Percentiles rank a stretch among this genome's conserved stretches.
Conservation (phyloP, 2,329 filamentous ascomycete genomes). For the Nectriaceae sp. region DNA sequence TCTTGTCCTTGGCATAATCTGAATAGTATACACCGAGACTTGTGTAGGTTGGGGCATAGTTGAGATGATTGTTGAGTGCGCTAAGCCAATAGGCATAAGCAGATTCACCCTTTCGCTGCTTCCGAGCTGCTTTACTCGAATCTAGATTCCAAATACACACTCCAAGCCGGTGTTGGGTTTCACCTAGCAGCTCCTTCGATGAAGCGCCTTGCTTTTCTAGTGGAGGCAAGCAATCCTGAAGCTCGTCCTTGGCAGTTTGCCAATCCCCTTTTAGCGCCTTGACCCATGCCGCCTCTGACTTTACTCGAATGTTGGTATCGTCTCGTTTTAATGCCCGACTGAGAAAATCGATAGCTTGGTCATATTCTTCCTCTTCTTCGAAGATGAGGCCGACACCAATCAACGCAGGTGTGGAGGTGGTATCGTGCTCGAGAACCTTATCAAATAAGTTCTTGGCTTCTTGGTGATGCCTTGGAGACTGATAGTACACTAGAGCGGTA, state of each 20-base stretch:
- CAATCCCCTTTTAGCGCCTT: slow-evolving; percentile 81
- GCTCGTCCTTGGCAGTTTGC: slow-evolving; percentile 63
- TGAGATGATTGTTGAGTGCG: slow-evolving; percentile 83
- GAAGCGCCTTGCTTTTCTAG: slow-evolving; percentile 58
- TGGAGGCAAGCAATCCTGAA: slow-evolving; percentile 68
- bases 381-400: slow-evolving; percentile 90
- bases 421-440: slow-evolving; percentile 73
- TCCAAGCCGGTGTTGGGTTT: slow-evolving; percentile 85
- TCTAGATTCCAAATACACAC: slow-evolving; percentile 86
- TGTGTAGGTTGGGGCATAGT: slow-evolving; percentile 88
- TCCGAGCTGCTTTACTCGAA: slow-evolving; percentile 71
- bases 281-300: slow-evolving; percentile 89
- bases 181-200: slow-evolving; percentile 72
- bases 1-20: slow-evolving; percentile 86
- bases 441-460: slow-evolving; percentile 90
- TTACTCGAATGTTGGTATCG: slow-evolving; percentile 72
- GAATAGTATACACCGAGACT: slow-evolving; percentile 88
- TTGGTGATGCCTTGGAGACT: slow-evolving; percentile 84
- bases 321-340: slow-evolving; percentile 75
- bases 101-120: slow-evolving; percentile 67
- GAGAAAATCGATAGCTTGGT: slow-evolving; percentile 79
- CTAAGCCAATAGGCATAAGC: slow-evolving; percentile 83
- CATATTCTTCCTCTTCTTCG: slow-evolving; percentile 89
- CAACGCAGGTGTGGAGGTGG: slow-evolving; percentile 75
- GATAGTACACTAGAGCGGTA: slow-evolving; percentile 87